These are phyloP conservation scores for Phytophthora nicotianae DNA, from an alignment of 352 stramenopile genomes.

Conservation along the genomic window DNA sequence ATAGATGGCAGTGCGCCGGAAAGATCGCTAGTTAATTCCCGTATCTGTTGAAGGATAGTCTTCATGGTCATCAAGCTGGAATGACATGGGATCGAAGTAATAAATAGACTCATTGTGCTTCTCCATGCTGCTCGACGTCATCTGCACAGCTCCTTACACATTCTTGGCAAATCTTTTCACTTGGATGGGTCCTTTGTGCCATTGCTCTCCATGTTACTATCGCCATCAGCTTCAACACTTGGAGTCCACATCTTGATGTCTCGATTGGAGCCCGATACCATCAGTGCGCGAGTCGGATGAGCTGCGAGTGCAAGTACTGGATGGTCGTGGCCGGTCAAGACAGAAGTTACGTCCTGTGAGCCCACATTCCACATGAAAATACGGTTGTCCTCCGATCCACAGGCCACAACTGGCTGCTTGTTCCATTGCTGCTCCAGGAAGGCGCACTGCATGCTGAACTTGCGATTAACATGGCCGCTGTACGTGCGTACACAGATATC, in stretches of 20 bases:
- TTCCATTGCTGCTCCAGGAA: slow-evolving; percentile 72
- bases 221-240: slow-evolving; percentile 8
- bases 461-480: slow-evolving; percentile 75
- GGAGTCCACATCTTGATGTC: slow-evolving; percentile 59
- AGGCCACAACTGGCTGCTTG: slow-evolving; percentile 70
- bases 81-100: slow-evolving; percentile 36
- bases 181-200: not conserved
- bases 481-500: slow-evolving; percentile 72
- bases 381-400: slow-evolving; percentile 92
- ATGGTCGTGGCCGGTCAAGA: slow-evolving; percentile 72
- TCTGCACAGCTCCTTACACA: slow-evolving; percentile 11
- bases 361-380: slow-evolving; percentile 94
- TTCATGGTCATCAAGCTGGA: not conserved
- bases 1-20: slow-evolving; percentile 33
- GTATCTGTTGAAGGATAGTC: slow-evolving; percentile 2
- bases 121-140: slow-evolving; percentile 9
- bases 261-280: slow-evolving; percentile 86
- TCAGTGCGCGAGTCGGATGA: slow-evolving; percentile 56
- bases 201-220: slow-evolving; percentile 17
- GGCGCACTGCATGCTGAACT: slow-evolving; percentile 87
- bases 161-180: slow-evolving; percentile 10
- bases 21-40: slow-evolving; percentile 26
- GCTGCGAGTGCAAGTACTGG: slow-evolving; percentile 89
- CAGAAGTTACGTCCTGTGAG: slow-evolving; percentile 61
- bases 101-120: slow-evolving; percentile 59